Percentiles rank a stretch among this genome's conserved stretches.
phyloP scores from a whole-genome alignment of 768 basidiomycete genomes.

The Boletus sensibilis region DNA sequence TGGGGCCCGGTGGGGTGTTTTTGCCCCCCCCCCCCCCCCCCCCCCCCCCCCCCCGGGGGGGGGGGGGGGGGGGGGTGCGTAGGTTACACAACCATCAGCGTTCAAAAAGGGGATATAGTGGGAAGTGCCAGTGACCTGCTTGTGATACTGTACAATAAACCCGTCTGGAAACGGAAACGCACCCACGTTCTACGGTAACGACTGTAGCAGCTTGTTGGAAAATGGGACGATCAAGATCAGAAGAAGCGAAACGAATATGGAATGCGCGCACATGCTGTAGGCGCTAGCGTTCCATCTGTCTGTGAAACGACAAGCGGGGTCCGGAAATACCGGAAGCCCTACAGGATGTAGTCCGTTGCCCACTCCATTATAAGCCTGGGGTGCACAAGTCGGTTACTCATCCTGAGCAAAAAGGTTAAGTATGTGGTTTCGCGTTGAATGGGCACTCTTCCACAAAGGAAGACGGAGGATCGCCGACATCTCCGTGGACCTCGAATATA shows the following conservation, averaged over 20 bases:
- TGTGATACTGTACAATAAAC: not conserved
- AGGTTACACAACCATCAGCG: not conserved
- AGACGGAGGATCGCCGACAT: not conserved
- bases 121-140: not conserved
- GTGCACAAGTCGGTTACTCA: not conserved
- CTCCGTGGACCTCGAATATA: not conserved
- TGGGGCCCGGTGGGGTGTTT: no score
- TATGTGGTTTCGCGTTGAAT: not conserved
- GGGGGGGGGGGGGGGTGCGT: not conserved
- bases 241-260: constrained; percentile 1
- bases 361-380: not conserved
- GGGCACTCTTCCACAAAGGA: not conserved
- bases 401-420: not conserved
- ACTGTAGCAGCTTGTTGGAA: not conserved
- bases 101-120: constrained; percentile 9
- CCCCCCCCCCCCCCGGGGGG: no score
- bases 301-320: not conserved
- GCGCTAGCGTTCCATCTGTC: not conserved
- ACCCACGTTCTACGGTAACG: not conserved
- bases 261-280: not conserved
- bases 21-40: no score
- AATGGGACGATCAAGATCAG: constrained; percentile 4
- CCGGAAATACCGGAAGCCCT: not conserved
- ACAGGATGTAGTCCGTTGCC: not conserved
- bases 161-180: not conserved